Evolutionary conservation across 169 alveolate genomes (phyloP), one percentile per base, ranked within the genome.

Genomic region (Fabrea salina): DNA sequence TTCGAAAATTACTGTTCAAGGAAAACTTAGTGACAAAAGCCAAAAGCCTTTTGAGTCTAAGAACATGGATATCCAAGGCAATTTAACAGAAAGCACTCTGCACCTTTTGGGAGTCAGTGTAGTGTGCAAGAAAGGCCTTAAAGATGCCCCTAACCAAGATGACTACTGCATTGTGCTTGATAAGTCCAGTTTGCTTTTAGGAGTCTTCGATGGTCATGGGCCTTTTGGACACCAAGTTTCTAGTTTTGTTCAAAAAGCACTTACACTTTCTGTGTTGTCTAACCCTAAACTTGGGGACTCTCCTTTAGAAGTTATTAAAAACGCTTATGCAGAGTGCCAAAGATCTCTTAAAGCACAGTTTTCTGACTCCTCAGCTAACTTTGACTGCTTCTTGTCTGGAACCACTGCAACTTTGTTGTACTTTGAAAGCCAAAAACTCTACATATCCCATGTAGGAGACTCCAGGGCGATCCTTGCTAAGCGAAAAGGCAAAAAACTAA

Each of bases 201-300:
- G 95, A n/a, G 96, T 94, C 39, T 94, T 94, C 76, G 97, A 94
- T 77, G 97, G 97, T 16, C 97, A 93, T 85, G 97, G 97, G 2
- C 95, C 96, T 5, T 87, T 79, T 83, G 97, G 97, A 13, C 97
- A 94, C 82, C 93, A 92, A 71, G 93, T 94, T 37, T 84, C 94
- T 41, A 80, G 77, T 61, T 93, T 84, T 77, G 91, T 92, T 5
- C 94, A 94, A 67, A 83, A 86, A 47, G 75, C 78, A 67, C 74
- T 93, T 80, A 95, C 96, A 4, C 44, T 74, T 25, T 54, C 82
- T 43, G 79, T 89, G 47, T 25, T 82, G 41, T 61, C 50, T 3
- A 76, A 75, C 19, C 32, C 76, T 8, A 37, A 64, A 8, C 40
- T 30, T 16, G 3, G 0, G 5, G 11, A 2, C 25, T 5, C 33